phyloP scores from a whole-genome alignment of 148 eudicot genomes.

The Tetragonia tetragonoides region DNA sequence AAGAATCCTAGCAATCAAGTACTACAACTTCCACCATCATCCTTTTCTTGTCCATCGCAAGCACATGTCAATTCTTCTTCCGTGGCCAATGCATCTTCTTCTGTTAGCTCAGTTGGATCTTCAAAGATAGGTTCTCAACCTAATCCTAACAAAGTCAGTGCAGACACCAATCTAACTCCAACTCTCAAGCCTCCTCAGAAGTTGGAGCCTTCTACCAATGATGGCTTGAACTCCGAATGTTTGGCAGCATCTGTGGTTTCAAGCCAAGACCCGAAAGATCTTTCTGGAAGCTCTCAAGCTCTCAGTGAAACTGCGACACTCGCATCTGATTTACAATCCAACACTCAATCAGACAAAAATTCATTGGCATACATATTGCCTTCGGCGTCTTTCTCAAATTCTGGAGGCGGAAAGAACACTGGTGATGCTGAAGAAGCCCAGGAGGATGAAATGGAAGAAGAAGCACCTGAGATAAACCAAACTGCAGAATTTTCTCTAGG shows the following conservation, averaged over 20 bases:
- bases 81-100: constrained; percentile 25
- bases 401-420: constrained; percentile 34
- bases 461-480: constrained; percentile 67
- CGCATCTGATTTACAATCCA: constrained; percentile 25
- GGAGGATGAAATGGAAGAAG: constrained; percentile 99
- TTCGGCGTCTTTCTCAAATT: constrained; percentile 29
- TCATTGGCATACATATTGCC: constrained; percentile 24
- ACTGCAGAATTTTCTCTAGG: constrained; percentile 53
- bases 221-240: constrained; percentile 25
- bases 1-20: constrained; percentile 35
- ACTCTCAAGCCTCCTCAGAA: constrained; percentile 34
- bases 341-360: constrained; percentile 32
- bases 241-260: constrained; percentile 22
- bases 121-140: constrained; percentile 26
- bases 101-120: constrained; percentile 19
- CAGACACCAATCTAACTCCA: constrained; percentile 24
- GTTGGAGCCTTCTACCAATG: constrained; percentile 15
- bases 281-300: constrained; percentile 34
- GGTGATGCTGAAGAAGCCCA: constrained; percentile 37
- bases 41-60: constrained; percentile 32
- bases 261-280: constrained; percentile 31
- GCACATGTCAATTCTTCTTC: constrained; percentile 20
- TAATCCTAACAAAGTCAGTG: constrained; percentile 29
- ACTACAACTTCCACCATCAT: constrained; percentile 29
- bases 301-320: constrained; percentile 25